Conservation (phyloP, 768 basidiomycete genomes). For the Mrakia gelida region DNA sequence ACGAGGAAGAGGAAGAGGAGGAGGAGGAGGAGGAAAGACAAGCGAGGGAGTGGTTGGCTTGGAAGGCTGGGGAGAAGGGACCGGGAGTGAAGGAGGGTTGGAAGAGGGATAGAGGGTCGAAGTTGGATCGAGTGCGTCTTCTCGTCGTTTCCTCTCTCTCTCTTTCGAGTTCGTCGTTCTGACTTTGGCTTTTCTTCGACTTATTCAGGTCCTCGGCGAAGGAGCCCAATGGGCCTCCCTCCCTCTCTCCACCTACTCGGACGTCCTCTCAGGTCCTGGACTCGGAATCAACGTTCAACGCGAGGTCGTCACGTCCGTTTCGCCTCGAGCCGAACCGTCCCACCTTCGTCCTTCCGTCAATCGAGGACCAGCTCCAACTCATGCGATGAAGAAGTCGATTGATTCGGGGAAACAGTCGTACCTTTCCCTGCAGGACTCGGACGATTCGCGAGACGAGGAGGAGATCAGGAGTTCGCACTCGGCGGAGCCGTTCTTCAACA, state of each 20-base stretch:
- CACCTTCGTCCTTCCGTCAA: not conserved
- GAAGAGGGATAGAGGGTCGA: not conserved
- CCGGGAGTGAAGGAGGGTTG: not conserved
- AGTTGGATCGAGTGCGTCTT: not conserved
- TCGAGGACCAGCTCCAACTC: not conserved
- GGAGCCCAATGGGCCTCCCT: conserved; percentile 2
- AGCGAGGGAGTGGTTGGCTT: conserved; percentile 10
- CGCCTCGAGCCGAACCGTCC: not conserved
- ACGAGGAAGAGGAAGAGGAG: not conserved
- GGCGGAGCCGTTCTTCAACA: not conserved
- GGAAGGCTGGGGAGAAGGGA: conserved; percentile 7
- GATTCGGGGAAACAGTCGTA: not conserved
- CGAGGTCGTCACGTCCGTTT: too few species aligned
- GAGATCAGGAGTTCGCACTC: not conserved
- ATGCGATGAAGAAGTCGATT: not conserved
- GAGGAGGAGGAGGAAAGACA: conserved; percentile 8
- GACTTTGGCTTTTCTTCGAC: not conserved
- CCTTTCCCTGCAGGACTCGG: not conserved
- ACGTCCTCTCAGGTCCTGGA: conserved; percentile 12
- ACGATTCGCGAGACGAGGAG: not conserved
- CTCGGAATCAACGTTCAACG: not conserved
- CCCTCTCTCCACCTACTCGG: not conserved
- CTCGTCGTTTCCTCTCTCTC: not conserved
- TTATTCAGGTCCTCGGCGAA: not conserved
- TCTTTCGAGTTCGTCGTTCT: too few species aligned